Base-by-base conservation (phyloP, 768 basidiomycete genomes). In the Mrakia gelida region DNA sequence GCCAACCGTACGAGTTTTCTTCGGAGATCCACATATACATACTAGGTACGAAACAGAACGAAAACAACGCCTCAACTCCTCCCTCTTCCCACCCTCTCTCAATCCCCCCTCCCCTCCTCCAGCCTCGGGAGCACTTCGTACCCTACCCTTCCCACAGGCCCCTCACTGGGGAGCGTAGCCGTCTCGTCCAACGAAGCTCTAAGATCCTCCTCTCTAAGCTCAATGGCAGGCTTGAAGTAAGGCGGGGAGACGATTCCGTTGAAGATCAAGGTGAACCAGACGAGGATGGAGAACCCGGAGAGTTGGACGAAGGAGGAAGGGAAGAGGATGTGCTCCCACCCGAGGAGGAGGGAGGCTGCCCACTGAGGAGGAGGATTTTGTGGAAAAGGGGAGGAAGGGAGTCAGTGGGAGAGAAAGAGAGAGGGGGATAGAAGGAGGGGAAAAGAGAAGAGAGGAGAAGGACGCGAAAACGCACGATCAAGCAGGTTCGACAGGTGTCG, bases 401-500 rank as follows among this genome's bases (percentile, higher is more conserved):
- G 63, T 30, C 38, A 13, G 63, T 26, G 41, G 7, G 21, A 70
- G 67, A n/a, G 41, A 15, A 34, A 70, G 67, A n/a, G 26, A 30
- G 18, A 8, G 63, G 9, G 15, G 6, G 1, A 34, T 65, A 23
- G 23, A 18, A 38, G 65, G 38, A 30, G 8, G 16, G 30, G 34
- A 18, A 15, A 41, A 45, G n/a, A 38, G 2, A 15, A 68, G 67
- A 67, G 67, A 13, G 67, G 26, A 68, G 32, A 49, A 49, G 45
- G 45, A 63, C 41, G 41, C 61, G n/a, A 26, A 65, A 6, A 70
- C 67, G 18, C 3, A 70, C 67, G 83, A 99, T 98, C n/a, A 89
- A 89, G 74, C 98, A 87, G 0, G 97, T 98, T 81, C 97, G 88
- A 86, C 94, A 97, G 9, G 95, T 95, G 84, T 99, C 97, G 54